Conservation (phyloP, 202 grass and related monocot genomes). For the Schoenoplectus tabernaemontani region DNA sequence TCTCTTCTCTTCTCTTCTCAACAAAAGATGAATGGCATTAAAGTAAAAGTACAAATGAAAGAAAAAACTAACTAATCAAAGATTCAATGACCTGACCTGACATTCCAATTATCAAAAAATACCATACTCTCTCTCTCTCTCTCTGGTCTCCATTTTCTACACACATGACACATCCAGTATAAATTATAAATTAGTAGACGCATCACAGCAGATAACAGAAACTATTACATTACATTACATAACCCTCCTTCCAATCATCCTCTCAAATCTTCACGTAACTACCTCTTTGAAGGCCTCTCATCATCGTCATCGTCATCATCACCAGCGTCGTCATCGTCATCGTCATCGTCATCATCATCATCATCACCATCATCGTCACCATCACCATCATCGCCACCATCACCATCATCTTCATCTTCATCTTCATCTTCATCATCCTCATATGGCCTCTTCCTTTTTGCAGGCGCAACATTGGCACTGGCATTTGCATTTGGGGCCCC, state of each 20-base stretch:
- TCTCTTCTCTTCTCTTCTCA: too few relatives aligned
- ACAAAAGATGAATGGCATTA: too few relatives aligned
- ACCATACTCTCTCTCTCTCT: background rate
- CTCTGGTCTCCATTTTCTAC: background rate
- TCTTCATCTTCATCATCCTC: slow-evolving; percentile 12
- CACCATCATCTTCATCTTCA: background rate
- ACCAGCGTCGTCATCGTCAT: background rate
- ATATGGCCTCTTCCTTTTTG: slow-evolving; percentile 26
- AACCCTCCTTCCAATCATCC: background rate
- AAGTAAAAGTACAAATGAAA: too few relatives aligned
- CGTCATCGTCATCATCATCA: background rate
- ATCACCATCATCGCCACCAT: background rate
- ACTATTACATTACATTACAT: background rate
- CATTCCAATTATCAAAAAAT: background rate
- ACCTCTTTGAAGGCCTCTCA: slow-evolving; percentile 25
- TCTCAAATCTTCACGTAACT: background rate
- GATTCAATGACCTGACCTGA: too few relatives aligned
- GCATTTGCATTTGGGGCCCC: background rate
- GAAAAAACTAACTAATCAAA: too few relatives aligned
- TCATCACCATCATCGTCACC: too few relatives aligned
- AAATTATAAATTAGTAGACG: background rate
- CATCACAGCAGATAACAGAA: background rate
- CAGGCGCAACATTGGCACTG: too few relatives aligned
- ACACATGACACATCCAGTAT: too few relatives aligned
- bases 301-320: slow-evolving; percentile 14